These are phyloP conservation scores for Chlamydomonas schloesseri DNA, from an alignment of 139 green algal genomes.

Conservation along the genomic window DNA sequence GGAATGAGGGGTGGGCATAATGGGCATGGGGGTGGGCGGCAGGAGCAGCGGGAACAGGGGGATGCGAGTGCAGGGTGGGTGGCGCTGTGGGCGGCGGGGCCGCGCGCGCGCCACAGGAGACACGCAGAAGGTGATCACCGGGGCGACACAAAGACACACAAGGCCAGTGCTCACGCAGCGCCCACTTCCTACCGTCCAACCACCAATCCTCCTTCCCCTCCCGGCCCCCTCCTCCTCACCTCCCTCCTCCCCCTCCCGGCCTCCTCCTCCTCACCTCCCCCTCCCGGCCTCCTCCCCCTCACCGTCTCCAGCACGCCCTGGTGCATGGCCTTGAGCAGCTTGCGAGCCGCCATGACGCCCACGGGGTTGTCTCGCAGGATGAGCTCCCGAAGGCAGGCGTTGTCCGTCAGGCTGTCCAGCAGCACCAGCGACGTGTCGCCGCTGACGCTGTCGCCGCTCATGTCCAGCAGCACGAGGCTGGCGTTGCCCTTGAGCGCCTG, in stretches of 20 bases:
- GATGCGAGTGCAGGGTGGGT: no score
- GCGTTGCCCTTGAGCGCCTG: constrained; percentile 41
- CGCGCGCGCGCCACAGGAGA: no score
- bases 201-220: no score
- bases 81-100: no score
- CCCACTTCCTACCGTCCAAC: no score
- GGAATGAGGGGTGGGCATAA: no score
- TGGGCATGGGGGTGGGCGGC: no score
- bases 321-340: constrained; percentile 58
- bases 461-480: constrained; percentile 49
- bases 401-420: constrained; percentile 44
- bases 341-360: constrained; percentile 46
- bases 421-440: constrained; percentile 54
- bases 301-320: constrained; percentile 34
- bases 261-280: no score
- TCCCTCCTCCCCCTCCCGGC: neutral
- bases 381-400: constrained; percentile 5
- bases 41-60: no score
- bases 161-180: no score
- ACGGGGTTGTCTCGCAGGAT: constrained; percentile 62
- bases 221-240: neutral
- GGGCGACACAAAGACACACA: no score
- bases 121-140: no score
- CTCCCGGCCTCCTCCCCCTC: neutral
- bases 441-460: constrained; percentile 44